Evolutionary conservation across 2,329 filamentous ascomycete species (phyloP).

Genomic region (Botrytis sinoallii): DNA sequence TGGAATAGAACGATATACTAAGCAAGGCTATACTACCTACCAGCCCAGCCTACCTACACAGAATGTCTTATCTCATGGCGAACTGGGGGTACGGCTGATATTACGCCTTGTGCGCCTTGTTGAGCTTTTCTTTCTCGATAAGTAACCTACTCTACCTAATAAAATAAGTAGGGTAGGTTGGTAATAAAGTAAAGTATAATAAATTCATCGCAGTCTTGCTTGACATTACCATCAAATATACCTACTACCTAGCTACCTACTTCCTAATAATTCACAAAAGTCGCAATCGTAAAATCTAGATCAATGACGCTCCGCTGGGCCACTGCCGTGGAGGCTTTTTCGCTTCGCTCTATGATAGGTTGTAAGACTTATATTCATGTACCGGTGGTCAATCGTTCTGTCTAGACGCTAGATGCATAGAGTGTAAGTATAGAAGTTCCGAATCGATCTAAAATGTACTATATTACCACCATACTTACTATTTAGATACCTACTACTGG

Average conservation of each 20-base stretch:
- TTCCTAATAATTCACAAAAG: neutral
- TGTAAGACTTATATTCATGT: neutral
- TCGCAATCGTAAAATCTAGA: neutral
- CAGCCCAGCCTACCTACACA: too few relatives aligned
- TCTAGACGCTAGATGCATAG: neutral
- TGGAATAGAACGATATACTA: neutral
- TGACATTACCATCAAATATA: too few relatives aligned
- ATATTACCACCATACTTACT: too few relatives aligned
- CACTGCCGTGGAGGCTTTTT: neutral
- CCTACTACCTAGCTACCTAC: too few relatives aligned
- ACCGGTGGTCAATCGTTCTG: too few relatives aligned
- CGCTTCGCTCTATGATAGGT: neutral
- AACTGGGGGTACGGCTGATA: neutral
- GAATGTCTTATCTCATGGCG: neutral
- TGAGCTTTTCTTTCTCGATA: neutral
- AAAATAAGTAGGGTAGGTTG: too few relatives aligned
- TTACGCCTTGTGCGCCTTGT: neutral
- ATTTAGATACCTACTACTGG: neutral
- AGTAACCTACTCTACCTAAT: too few relatives aligned
- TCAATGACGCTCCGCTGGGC: neutral
- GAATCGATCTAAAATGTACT: neutral
- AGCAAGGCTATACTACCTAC: constrained; percentile 2
- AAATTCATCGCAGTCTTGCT: neutral
- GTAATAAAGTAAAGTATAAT: neutral
- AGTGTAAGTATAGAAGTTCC: neutral